phyloP scores from a whole-genome alignment of 768 basidiomycete genomes.

The Phlegmacium glaucopus region DNA sequence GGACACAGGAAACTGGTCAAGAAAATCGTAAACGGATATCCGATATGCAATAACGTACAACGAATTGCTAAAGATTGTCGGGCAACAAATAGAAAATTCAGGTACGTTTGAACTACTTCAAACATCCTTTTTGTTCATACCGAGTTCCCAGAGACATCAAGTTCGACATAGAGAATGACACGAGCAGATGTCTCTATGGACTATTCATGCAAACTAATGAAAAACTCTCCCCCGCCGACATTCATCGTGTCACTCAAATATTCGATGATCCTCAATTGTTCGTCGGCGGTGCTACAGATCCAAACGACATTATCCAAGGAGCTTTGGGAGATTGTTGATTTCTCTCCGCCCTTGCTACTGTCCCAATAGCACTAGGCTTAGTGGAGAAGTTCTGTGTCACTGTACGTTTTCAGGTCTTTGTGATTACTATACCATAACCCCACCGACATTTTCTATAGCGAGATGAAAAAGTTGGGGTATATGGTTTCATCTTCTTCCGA shows the following conservation, averaged over 20 bases:
- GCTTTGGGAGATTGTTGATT: slow-evolving; percentile 54
- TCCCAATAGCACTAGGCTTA: slow-evolving; percentile 46
- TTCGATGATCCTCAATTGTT: slow-evolving; percentile 52
- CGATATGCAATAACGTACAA: too few species aligned
- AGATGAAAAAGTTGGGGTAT: too few species aligned
- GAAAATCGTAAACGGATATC: too few species aligned
- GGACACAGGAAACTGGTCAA: too few species aligned
- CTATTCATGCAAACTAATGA: slow-evolving; percentile 13
- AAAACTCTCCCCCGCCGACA: slow-evolving; percentile 22
- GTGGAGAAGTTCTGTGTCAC: slow-evolving; percentile 33
- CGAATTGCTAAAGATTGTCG: too few species aligned
- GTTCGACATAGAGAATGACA: slow-evolving; percentile 55
- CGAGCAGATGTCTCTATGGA: slow-evolving; percentile 34
- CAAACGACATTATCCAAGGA: slow-evolving; percentile 51
- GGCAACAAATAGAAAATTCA: too few species aligned
- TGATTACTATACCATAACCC: neutral
- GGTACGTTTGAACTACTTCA: too few species aligned
- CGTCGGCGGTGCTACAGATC: slow-evolving; percentile 34
- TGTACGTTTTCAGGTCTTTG: slow-evolving; percentile 22
- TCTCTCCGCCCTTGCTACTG: slow-evolving; percentile 47
- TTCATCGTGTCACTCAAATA: slow-evolving; percentile 42
- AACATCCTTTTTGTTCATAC: too few species aligned
- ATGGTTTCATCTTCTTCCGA: too few species aligned
- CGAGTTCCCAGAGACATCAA: slow-evolving; percentile 59
- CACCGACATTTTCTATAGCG: slow-evolving; percentile 25